A percentile compares a stretch with the other conserved stretches of the same genome.
These are phyloP conservation scores for Penicillium waksmanii DNA, from an alignment of 495 filamentous ascomycete species.

Conservation along the genomic window DNA sequence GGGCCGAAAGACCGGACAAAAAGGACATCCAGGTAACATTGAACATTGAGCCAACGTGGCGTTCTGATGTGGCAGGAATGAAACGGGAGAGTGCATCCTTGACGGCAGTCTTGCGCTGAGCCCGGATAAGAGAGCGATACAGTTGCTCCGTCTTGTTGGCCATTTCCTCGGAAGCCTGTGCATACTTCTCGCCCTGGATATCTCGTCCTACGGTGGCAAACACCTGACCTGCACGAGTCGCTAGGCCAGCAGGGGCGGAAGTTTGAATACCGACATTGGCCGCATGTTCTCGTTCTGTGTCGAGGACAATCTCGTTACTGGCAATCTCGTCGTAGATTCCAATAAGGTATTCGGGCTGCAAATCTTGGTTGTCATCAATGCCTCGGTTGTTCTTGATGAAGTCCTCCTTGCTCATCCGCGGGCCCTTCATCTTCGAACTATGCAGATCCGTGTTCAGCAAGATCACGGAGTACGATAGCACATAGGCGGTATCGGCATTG, in stretches of 20 bases:
- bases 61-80: slow-evolving; percentile 89
- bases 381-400: slow-evolving; percentile 99
- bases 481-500: slow-evolving; percentile 97
- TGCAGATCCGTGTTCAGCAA: slow-evolving; percentile 97
- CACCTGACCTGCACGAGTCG: slow-evolving; percentile 85
- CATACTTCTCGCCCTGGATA: slow-evolving; percentile 87
- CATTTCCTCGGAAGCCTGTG: slow-evolving; percentile 96
- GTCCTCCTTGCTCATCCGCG: slow-evolving; percentile 90
- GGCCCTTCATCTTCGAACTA: slow-evolving; percentile 78
- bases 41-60: slow-evolving; percentile 97
- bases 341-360: slow-evolving; percentile 89
- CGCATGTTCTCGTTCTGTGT: slow-evolving; percentile 85
- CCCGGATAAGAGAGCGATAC: slow-evolving; percentile 85
- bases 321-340: slow-evolving; percentile 92
- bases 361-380: slow-evolving; percentile 94
- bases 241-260: slow-evolving; percentile 65
- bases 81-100: slow-evolving; percentile 73
- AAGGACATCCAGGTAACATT: slow-evolving; percentile 99
- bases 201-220: slow-evolving; percentile 90
- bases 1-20: slow-evolving; percentile 86
- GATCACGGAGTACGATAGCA: slow-evolving; percentile 94
- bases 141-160: slow-evolving; percentile 83
- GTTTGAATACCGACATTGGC: slow-evolving; percentile 68
- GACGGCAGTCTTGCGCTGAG: slow-evolving; percentile 76
- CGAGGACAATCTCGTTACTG: slow-evolving; percentile 89